Conservation (phyloP, 1,139 yeast genomes). For the Suhomyces yuchorum region DNA sequence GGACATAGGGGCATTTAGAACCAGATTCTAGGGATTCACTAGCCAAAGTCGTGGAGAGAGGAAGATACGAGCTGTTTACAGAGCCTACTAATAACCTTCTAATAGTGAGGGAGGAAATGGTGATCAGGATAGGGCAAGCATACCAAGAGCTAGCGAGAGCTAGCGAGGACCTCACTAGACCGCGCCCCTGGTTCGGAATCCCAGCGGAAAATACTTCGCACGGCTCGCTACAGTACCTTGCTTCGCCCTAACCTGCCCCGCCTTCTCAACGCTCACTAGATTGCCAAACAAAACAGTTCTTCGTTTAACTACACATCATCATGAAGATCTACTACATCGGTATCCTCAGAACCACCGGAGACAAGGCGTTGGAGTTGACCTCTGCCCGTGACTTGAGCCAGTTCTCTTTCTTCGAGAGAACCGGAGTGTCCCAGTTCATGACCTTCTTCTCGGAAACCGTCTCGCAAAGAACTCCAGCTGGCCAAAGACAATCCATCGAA, state of each 20-base stretch:
- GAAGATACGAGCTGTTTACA: too few relatives aligned
- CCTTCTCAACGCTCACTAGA: neutral
- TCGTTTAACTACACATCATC: neutral
- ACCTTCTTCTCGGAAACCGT: constrained; percentile 91
- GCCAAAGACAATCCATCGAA: constrained; percentile 93
- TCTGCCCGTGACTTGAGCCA: constrained; percentile 81
- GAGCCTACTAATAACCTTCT: too few relatives aligned
- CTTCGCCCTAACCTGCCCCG: neutral
- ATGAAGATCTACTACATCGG: constrained; percentile 95
- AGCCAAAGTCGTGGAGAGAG: too few relatives aligned
- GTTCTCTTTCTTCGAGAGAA: constrained; percentile 85
- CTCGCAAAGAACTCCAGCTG: constrained; percentile 81
- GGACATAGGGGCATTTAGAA: too few relatives aligned
- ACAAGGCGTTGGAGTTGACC: constrained; percentile 73
- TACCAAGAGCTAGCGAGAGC: too few relatives aligned
- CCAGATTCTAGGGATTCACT: too few relatives aligned
- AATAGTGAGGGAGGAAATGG: too few relatives aligned
- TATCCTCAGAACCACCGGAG: constrained; percentile 64
- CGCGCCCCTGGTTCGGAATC: neutral
- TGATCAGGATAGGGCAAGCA: too few relatives aligned
- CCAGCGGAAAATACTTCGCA: neutral
- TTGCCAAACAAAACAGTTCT: neutral
- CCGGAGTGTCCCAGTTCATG: constrained; percentile 85
- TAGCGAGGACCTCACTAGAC: too few relatives aligned
- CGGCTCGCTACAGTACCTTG: neutral